phyloP scores from a whole-genome alignment of 2,329 filamentous ascomycete species.

The Ophiostoma ulmi region DNA sequence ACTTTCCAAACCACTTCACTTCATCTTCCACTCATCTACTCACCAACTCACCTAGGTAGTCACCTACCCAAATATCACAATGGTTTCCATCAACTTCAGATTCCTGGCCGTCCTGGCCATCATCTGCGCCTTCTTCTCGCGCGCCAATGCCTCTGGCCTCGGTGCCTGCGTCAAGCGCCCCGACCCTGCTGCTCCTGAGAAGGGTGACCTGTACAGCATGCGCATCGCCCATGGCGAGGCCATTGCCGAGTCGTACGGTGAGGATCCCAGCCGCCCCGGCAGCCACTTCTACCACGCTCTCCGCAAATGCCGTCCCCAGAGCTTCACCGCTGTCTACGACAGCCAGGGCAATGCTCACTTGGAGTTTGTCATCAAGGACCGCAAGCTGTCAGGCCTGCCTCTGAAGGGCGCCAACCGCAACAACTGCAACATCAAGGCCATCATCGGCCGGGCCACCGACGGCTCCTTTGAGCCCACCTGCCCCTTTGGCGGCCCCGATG shows the following conservation, averaged over 20 bases:
- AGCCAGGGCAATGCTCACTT: constrained; percentile 9
- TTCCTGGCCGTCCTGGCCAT: background rate
- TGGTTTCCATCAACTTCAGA: background rate
- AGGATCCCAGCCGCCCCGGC: background rate
- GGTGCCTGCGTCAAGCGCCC: constrained; percentile 14
- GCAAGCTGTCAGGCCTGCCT: background rate
- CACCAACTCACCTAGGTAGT: no score
- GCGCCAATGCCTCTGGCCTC: background rate
- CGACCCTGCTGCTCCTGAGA: background rate
- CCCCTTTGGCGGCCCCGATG: background rate
- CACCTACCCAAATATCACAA: no score
- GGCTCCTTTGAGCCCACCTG: background rate
- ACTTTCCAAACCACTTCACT: background rate
- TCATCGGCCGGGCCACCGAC: background rate
- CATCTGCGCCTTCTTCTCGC: background rate
- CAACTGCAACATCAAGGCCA: background rate
- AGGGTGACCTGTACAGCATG: constrained; percentile 1
- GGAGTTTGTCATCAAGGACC: constrained; percentile 11
- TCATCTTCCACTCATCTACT: no score
- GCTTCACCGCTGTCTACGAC: background rate
- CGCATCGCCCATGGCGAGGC: background rate
- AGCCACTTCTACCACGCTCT: constrained; percentile 1
- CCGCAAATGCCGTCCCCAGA: background rate
- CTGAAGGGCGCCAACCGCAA: background rate
- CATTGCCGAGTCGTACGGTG: background rate